phyloP scores from a whole-genome alignment of 257 asterid genomes.

The Vinca minor region DNA sequence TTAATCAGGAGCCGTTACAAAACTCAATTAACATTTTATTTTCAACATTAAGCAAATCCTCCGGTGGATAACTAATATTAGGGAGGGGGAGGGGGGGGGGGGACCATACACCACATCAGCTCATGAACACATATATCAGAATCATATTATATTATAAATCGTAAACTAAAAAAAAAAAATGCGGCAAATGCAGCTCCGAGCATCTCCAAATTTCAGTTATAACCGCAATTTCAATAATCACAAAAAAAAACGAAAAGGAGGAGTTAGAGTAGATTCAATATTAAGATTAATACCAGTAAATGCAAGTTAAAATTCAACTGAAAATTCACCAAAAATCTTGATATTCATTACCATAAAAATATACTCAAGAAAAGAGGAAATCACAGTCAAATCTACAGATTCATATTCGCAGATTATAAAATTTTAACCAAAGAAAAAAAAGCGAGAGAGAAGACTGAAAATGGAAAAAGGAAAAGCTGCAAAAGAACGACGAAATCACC shows the following conservation, averaged over 20 bases:
- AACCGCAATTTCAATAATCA: neutral
- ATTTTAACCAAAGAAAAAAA: slow-evolving; percentile 14
- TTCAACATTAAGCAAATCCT: neutral
- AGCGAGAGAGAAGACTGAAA: slow-evolving; percentile 16
- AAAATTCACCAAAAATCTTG: slow-evolving; percentile 6
- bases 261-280: neutral
- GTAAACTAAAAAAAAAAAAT: neutral
- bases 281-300: neutral
- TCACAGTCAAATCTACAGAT: slow-evolving; percentile 40
- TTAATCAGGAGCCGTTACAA: neutral
- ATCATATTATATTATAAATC: no score
- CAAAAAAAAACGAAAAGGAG: neutral
- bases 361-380: slow-evolving; percentile 7
- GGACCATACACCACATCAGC: neutral
- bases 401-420: slow-evolving; percentile 16
- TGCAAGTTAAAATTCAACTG: slow-evolving; percentile 11
- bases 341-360: neutral
- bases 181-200: neutral
- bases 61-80: neutral
- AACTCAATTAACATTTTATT: neutral
- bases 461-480: slow-evolving; percentile 2
- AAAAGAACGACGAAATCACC: slow-evolving; percentile 27
- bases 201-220: neutral
- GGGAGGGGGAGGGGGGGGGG: no score
- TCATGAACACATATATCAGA: no score